Evolutionary conservation across 1,284 basidiomycete genomes (phyloP).

Genomic region (Porogramme epimiltina): DNA sequence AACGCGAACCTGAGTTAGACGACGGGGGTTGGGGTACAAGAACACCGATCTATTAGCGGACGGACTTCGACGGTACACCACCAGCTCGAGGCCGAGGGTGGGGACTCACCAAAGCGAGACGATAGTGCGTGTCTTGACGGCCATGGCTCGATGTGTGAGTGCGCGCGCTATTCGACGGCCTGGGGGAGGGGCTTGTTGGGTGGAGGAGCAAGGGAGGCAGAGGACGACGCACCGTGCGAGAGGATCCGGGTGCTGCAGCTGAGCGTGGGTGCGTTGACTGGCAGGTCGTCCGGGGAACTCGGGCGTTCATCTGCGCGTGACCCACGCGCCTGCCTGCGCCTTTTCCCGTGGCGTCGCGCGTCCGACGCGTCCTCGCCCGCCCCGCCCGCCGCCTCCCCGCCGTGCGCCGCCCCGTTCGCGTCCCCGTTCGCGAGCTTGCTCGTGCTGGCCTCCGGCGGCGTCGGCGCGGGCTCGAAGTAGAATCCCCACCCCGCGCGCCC

Average conservation of each 20-base stretch:
- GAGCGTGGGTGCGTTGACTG: background rate
- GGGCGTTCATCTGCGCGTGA: background rate
- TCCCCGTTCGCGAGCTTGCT: background rate
- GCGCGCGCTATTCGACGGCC: conserved; percentile 15
- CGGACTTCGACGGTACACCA: too few relatives aligned
- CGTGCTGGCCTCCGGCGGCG: conserved; percentile 1
- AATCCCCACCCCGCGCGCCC: conserved; percentile 15
- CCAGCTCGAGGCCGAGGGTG: too few relatives aligned
- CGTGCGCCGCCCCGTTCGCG: conserved; percentile 2
- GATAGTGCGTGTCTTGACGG: conserved; percentile 25
- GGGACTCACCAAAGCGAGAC: conserved; percentile 32
- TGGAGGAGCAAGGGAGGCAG: background rate
- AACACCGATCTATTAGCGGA: too few relatives aligned
- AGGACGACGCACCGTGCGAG: conserved; percentile 22
- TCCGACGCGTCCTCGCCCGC: conserved; percentile 3
- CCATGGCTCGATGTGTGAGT: conserved; percentile 20
- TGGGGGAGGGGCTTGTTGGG: conserved; percentile 4
- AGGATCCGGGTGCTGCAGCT: background rate
- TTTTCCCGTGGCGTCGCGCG: conserved; percentile 1
- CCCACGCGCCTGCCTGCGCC: conserved; percentile 1
- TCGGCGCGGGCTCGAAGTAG: conserved; percentile 18
- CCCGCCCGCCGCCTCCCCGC: conserved; percentile 9
- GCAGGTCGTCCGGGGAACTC: background rate
- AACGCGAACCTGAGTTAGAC: conserved; percentile 48
- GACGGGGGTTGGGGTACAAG: too few relatives aligned